Evolutionary conservation across 306 rosid species (phyloP).

Genomic region (Cucurbita moschata): DNA sequence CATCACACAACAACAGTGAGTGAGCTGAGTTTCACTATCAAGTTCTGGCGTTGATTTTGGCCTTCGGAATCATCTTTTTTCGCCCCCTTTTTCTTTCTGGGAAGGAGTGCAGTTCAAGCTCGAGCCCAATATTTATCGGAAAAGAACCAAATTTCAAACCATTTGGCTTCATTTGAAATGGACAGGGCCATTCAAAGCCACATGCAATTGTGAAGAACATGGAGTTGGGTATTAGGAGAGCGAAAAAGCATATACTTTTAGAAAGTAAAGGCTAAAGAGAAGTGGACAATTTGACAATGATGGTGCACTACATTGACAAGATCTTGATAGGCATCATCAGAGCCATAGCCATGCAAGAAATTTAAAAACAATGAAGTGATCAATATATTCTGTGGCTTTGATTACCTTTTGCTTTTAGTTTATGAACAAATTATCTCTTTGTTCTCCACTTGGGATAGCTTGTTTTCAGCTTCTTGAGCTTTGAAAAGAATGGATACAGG

Average conservation of each 20-base stretch:
- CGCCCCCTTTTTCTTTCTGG: background rate
- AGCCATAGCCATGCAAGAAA: background rate
- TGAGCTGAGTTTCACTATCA: background rate
- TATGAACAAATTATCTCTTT: slow-evolving; percentile 7
- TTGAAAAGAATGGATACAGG: slow-evolving; percentile 28
- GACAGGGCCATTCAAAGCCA: background rate
- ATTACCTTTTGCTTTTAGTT: slow-evolving; percentile 20
- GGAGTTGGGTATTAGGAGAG: too few species aligned
- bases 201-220: background rate
- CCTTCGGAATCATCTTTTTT: slow-evolving; percentile 42
- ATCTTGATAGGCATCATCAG: background rate
- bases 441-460: slow-evolving; percentile 26
- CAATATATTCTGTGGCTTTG: slow-evolving; percentile 14
- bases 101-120: slow-evolving; percentile 14
- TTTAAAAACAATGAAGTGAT: background rate
- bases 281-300: slow-evolving; percentile 2
- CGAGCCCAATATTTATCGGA: background rate
- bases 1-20: background rate
- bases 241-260: background rate
- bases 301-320: background rate
- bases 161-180: background rate
- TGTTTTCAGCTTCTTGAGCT: slow-evolving; percentile 22
- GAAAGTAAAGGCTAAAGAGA: background rate
- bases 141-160: background rate
- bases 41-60: slow-evolving; percentile 13